Conservation (phyloP, 176 grass and related monocot genomes). For the Zoysia pacifica region DNA sequence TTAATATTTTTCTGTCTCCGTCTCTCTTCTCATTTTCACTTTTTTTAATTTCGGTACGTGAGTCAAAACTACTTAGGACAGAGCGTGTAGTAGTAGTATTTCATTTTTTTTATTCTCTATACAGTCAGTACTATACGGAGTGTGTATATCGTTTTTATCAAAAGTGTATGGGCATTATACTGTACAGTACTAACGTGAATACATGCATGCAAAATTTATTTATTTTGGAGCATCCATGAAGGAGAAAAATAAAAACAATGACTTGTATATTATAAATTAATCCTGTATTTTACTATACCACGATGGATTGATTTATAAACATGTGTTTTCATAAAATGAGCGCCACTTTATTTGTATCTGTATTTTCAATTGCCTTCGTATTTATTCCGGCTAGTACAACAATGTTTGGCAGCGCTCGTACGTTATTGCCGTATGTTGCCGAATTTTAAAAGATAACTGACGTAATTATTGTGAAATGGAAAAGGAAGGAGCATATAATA, state of each 20-base stretch:
- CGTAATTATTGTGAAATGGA: conserved; percentile 11
- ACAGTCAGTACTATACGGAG: background rate
- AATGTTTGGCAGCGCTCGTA: background rate
- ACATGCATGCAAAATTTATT: conserved; percentile 18
- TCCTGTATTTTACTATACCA: background rate
- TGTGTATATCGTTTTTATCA: background rate
- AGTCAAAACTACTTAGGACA: too few relatives aligned
- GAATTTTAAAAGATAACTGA: background rate
- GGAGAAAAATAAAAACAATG: background rate
- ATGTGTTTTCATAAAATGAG: background rate
- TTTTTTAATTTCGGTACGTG: too few relatives aligned
- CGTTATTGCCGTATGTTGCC: background rate
- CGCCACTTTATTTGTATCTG: background rate
- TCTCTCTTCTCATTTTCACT: too few relatives aligned
- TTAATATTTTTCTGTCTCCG: too few relatives aligned
- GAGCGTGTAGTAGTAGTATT: too few relatives aligned
- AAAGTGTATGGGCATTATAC: background rate
- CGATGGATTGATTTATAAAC: background rate
- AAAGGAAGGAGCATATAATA: background rate
- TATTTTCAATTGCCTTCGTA: background rate
- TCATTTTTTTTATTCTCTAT: too few relatives aligned
- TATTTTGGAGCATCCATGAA: background rate
- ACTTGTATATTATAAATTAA: background rate
- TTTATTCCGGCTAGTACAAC: background rate
- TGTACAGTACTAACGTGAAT: background rate